Evolutionary conservation across 208 protist genomes (phyloP).

Genomic region (Jaenimonas drosophilae): DNA sequence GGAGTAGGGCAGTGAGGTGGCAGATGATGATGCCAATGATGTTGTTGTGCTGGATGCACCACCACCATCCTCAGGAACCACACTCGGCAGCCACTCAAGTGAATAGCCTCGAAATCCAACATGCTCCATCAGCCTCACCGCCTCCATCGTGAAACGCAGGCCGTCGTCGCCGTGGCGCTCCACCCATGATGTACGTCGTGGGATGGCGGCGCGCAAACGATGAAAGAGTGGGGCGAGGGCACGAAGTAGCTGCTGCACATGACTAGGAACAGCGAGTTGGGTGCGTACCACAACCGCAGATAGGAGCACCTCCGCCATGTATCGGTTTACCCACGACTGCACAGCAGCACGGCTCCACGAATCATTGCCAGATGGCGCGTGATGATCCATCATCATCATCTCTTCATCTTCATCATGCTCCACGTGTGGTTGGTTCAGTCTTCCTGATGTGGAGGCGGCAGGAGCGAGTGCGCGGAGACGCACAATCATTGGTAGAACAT

Average conservation of each 20-base stretch:
- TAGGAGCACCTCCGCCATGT: slow-evolving; percentile 59
- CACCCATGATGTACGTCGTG: too few species aligned
- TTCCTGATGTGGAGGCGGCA: not conserved
- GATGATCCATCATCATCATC: not conserved
- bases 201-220: too few species aligned
- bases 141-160: slow-evolving; percentile 40
- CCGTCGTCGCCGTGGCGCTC: not conserved
- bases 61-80: slow-evolving; percentile 5
- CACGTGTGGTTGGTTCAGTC: slow-evolving; percentile 4
- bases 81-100: slow-evolving; percentile 71
- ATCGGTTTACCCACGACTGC: slow-evolving; percentile 18
- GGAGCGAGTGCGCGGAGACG: slow-evolving; percentile 50
- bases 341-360: not conserved
- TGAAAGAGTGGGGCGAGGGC: slow-evolving; percentile 58
- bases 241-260: slow-evolving; percentile 57
- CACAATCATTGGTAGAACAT: slow-evolving; percentile 49
- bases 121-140: slow-evolving; percentile 38
- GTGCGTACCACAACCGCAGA: slow-evolving; percentile 60
- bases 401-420: not conserved
- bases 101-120: too few species aligned
- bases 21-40: not conserved
- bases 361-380: not conserved
- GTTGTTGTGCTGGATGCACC: not conserved
- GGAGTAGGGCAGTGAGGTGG: slow-evolving; percentile 27
- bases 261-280: slow-evolving; percentile 53